Evolutionary conservation across 805 yeast genomes (phyloP), one percentile per base, ranked within the genome.

Genomic region (Ogataea siamensis): DNA sequence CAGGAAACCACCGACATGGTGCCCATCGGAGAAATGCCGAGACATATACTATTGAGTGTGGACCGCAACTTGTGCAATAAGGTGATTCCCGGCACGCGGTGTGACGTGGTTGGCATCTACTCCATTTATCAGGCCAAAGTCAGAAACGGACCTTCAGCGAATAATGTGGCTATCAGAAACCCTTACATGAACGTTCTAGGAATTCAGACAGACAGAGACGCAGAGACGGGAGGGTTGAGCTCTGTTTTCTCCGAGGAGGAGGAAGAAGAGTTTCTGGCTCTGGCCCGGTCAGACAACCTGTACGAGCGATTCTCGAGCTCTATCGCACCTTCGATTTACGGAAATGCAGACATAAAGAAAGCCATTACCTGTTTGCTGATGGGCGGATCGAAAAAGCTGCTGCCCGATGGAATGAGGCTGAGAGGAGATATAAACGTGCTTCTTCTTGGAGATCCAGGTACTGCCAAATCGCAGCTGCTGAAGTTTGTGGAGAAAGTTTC

Each of bases 1-100:
- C 99, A 93, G 62, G 99, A 93, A 60, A 73, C 93, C n/a, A 97
- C 98, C 9, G 99, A 93, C 60, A 86, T 86, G 82, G 97, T 93
- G 2, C 99, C 99, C 1, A 95, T 93, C 19, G 99, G 99, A 50
- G 99, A 93, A 66, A 83, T 93, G 87, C 99, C 99, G 7, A 78
- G 99, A 51, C 95, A 93, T 55, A 82, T 93, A 27, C 57, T 87
- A 42, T 70, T 93, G 47, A 84, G 93, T 28, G 87, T 87, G 22
- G 98, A 93, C 60, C 74, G 99, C 45, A 86, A 85, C 52, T 68
- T 93, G 57, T 83, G 96, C 18, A 93, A 93, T 64, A 79, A 76
- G 46, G 88, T 93, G 20, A 84, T 91, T 27, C 99, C 99, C 0
- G 99, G 99, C 17, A 86, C 94, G 0, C 71, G 97, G 48, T 94